A percentile compares a stretch with the other conserved stretches of the same genome.
These are phyloP conservation scores for Neoscytalidium dimidiatum DNA, from an alignment of 2,329 filamentous ascomycete species.

Conservation along the genomic window DNA sequence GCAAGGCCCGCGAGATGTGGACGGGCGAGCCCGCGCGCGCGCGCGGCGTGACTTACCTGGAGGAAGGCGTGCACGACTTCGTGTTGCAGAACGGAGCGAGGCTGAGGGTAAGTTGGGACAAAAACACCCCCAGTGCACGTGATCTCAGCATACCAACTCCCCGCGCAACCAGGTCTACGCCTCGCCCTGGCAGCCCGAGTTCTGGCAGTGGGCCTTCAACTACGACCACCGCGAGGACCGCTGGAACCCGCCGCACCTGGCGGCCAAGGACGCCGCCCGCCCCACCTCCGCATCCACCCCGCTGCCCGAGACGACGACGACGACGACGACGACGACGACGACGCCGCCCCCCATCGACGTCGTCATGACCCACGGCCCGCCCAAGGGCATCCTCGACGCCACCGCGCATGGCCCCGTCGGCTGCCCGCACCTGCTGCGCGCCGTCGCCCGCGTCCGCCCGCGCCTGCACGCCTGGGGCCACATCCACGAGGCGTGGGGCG, in stretches of 20 bases:
- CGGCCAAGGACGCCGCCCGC: constrained; percentile 27
- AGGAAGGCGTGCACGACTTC: constrained; percentile 55
- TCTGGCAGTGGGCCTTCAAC: constrained; percentile 58
- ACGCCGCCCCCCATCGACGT: constrained; percentile 54
- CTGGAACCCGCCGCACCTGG: constrained; percentile 47
- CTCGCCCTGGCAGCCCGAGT: constrained; percentile 58
- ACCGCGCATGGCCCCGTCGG: constrained; percentile 46
- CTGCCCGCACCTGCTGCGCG: constrained; percentile 56
- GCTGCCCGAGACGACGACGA: constrained; percentile 41
- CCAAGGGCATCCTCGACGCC: constrained; percentile 53
- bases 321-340: no score
- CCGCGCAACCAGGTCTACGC: constrained; percentile 50
- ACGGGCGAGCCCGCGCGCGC: constrained; percentile 44
- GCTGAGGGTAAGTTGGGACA: constrained; percentile 39
- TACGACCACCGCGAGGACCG: constrained; percentile 55
- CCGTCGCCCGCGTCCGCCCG: constrained; percentile 53
- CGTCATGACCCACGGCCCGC: constrained; percentile 64
- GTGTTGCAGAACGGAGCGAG: constrained; percentile 50
- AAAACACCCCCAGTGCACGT: neutral
- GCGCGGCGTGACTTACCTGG: constrained; percentile 56
- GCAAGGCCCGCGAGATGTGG: constrained; percentile 44
- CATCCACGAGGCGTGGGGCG: constrained; percentile 57
- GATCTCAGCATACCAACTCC: neutral
- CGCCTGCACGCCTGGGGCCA: constrained; percentile 64
- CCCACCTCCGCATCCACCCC: constrained; percentile 18